Evolutionary conservation across 2,329 filamentous ascomycete genomes (phyloP).

Genomic region (Colletotrichum limetticola): DNA sequence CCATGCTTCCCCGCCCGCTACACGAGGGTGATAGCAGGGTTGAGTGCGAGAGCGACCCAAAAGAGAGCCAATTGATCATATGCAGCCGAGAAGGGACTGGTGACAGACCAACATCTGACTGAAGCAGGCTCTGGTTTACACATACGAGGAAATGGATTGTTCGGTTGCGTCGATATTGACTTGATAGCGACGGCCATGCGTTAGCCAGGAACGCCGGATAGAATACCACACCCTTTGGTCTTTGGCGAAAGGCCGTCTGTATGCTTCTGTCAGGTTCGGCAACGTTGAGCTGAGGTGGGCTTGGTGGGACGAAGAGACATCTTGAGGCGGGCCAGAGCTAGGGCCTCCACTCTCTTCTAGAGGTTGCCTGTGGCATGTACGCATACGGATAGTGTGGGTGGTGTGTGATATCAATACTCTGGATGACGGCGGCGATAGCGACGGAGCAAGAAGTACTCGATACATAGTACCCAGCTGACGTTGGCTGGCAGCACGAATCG

Average conservation of each 20-base stretch:
- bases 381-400: neutral
- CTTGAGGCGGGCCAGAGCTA: neutral
- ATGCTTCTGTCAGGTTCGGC: constrained; percentile 16
- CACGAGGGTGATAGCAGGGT: constrained; percentile 15
- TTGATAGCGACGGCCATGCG: constrained; percentile 4
- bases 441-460: neutral
- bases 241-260: neutral
- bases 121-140: constrained; percentile 2
- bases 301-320: constrained; percentile 1
- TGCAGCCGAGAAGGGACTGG: constrained; percentile 13
- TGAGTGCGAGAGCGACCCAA: constrained; percentile 11
- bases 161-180: constrained; percentile 21
- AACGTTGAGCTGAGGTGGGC: neutral
- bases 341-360: neutral
- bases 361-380: neutral
- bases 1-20: constrained; percentile 1
- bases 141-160: constrained; percentile 20
- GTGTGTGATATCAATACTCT: neutral
- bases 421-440: neutral
- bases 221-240: constrained; percentile 22
- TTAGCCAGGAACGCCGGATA: constrained; percentile 30
- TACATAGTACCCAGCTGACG: neutral
- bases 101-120: neutral
- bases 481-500: constrained; percentile 5
- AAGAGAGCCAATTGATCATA: constrained; percentile 19